A percentile compares a stretch with the other conserved stretches of the same genome.
These are phyloP conservation scores for Bromus sterilis DNA, from an alignment of 176 grass and related monocot species.

Conservation along the genomic window DNA sequence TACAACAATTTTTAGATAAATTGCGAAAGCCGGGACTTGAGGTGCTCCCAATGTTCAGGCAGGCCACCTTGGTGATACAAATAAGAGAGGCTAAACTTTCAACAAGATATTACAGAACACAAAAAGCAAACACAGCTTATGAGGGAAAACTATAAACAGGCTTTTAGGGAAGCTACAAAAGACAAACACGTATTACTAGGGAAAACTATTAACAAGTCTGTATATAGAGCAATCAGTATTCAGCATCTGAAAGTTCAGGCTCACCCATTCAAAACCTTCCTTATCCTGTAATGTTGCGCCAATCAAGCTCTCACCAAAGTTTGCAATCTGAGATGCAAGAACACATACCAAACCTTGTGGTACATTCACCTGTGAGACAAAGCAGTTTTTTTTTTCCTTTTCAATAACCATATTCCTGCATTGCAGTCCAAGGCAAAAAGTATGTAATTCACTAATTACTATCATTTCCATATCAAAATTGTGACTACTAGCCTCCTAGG, in stretches of 20 bases:
- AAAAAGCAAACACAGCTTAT: background rate
- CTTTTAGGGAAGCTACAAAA: background rate
- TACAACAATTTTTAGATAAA: too few species aligned
- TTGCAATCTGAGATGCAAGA: slow-evolving; percentile 93
- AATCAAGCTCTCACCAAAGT: slow-evolving; percentile 83
- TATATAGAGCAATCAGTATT: slow-evolving; percentile 4
- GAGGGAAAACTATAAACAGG: background rate
- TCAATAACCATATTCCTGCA: background rate
- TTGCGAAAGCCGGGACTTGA: too few species aligned
- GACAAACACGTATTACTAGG: background rate
- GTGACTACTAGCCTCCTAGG: background rate
- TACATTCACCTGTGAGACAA: slow-evolving; percentile 47
- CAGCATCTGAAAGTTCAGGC: slow-evolving; percentile 12
- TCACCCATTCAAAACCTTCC: slow-evolving; percentile 88
- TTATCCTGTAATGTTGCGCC: slow-evolving; percentile 88
- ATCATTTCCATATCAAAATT: background rate
- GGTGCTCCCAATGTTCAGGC: background rate
- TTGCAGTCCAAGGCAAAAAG: background rate
- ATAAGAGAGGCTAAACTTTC: background rate
- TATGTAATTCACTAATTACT: background rate
- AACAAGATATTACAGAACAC: background rate
- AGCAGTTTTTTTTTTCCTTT: background rate
- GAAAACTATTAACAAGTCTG: background rate
- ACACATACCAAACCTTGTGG: slow-evolving; percentile 55
- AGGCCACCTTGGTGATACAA: background rate